Conservation (phyloP, 345 rosid species). For the Hirschfeldia incana region DNA sequence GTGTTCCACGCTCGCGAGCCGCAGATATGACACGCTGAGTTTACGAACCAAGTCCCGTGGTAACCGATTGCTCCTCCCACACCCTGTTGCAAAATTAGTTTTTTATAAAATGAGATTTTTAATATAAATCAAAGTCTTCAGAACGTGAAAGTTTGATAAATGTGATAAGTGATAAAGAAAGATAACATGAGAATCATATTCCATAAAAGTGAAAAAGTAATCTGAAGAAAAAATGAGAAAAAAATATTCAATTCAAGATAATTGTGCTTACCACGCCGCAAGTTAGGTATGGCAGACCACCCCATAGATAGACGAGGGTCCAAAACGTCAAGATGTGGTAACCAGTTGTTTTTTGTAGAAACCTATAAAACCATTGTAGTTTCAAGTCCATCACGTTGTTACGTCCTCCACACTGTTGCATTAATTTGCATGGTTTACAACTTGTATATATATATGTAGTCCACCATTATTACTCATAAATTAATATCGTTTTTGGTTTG, state of each 20-base stretch:
- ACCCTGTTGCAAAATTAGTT: slow-evolving; percentile 48
- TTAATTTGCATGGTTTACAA: neutral
- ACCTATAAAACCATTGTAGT: slow-evolving; percentile 77
- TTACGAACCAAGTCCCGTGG: slow-evolving; percentile 80
- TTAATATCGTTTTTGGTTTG: neutral
- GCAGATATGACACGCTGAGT: slow-evolving; percentile 90
- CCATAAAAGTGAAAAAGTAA: neutral
- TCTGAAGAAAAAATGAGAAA: neutral
- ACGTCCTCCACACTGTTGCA: slow-evolving; percentile 68
- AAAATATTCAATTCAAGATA: neutral
- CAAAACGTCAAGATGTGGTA: slow-evolving; percentile 63
- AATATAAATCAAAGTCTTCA: too few relatives aligned
- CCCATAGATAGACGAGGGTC: slow-evolving; percentile 50
- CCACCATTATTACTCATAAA: neutral
- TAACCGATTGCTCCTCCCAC: slow-evolving; percentile 58
- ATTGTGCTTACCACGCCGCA: slow-evolving; percentile 73
- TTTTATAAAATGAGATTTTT: neutral
- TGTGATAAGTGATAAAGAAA: too few relatives aligned
- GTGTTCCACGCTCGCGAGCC: slow-evolving; percentile 82
- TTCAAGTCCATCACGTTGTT: slow-evolving; percentile 82
- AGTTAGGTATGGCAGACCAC: slow-evolving; percentile 74
- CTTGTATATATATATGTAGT: neutral
- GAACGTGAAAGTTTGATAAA: neutral
- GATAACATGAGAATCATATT: too few relatives aligned
- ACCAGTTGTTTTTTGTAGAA: slow-evolving; percentile 54